phyloP scores from a whole-genome alignment of 495 filamentous ascomycete species.

The Aspergillus panamensis region DNA sequence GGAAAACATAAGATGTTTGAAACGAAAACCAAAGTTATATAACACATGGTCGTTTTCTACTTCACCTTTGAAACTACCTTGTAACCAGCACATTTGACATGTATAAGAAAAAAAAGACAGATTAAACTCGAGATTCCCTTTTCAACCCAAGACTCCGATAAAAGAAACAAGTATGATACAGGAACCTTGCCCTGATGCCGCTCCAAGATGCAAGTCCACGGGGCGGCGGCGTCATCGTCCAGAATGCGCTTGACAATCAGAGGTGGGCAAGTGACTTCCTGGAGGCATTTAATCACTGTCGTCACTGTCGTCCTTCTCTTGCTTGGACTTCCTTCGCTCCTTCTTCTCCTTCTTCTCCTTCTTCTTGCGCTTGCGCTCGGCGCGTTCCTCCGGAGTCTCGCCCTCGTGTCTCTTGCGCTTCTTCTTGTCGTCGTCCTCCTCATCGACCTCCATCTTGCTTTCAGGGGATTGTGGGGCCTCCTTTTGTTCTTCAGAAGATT shows the following conservation, averaged over 20 bases:
- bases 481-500: constrained; percentile 32
- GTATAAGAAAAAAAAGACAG: constrained; percentile 16
- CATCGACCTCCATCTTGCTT: constrained; percentile 40
- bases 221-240: constrained; percentile 3
- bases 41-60: not conserved
- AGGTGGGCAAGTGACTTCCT: constrained; percentile 28
- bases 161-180: constrained; percentile 42
- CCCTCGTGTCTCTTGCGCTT: constrained; percentile 82
- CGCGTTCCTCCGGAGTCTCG: constrained; percentile 72
- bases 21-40: not conserved
- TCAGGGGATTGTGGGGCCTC: constrained; percentile 32
- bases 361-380: constrained; percentile 72
- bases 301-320: constrained; percentile 54
- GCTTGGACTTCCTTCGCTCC: constrained; percentile 59
- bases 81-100: constrained; percentile 12
- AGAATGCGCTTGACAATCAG: constrained; percentile 6
- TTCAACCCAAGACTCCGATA: constrained; percentile 45
- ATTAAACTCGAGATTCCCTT: constrained; percentile 33
- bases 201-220: constrained; percentile 5
- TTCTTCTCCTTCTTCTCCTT: constrained; percentile 73
- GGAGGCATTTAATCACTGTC: constrained; percentile 51
- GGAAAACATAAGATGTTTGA: not conserved
- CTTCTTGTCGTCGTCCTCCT: constrained; percentile 54
- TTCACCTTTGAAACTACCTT: constrained; percentile 15
- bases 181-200: constrained; percentile 29